Evolutionary conservation across 257 asterid species (phyloP).

Genomic region (Orobanche coerulescens): DNA sequence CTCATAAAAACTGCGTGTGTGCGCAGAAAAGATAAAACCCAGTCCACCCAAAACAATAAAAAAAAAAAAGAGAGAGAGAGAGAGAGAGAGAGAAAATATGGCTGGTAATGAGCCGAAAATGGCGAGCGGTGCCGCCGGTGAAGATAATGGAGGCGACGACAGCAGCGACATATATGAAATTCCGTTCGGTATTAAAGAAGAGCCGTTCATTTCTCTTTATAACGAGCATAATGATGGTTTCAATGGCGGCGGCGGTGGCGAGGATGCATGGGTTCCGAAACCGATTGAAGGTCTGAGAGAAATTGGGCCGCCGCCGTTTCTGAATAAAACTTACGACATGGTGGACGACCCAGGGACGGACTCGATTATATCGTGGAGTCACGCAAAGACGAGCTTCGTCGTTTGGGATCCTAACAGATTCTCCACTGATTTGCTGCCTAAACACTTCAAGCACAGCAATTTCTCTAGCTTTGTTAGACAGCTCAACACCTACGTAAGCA

Average conservation of each 20-base stretch:
- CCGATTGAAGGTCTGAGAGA: conserved; percentile 57
- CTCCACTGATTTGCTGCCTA: conserved; percentile 68
- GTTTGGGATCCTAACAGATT: conserved; percentile 80
- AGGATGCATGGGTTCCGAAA: conserved; percentile 24
- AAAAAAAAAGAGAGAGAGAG: too few species aligned
- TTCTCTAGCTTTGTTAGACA: conserved; percentile 95
- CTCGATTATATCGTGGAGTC: conserved; percentile 66
- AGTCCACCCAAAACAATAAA: not conserved
- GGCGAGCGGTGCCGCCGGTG: not conserved
- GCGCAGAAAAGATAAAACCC: too few species aligned
- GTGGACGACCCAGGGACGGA: conserved; percentile 81
- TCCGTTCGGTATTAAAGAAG: conserved; percentile 43
- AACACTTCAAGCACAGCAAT: conserved; percentile 79
- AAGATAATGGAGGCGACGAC: not conserved
- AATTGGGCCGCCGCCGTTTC: conserved; percentile 67
- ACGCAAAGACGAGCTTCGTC: conserved; percentile 40
- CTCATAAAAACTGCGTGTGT: not conserved
- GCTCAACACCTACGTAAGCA: conserved; percentile 80
- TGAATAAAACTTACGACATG: conserved; percentile 84
- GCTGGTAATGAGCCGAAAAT: conserved; percentile 5
- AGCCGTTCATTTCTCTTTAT: conserved; percentile 35
- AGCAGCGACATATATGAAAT: conserved; percentile 16
- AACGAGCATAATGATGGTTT: conserved; percentile 29
- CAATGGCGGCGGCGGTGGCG: conserved; percentile 17
- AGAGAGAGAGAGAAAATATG: too few species aligned